Percentiles rank a stretch among this genome's conserved stretches.
Conservation (phyloP, 352 stramenopile genomes). For the Globisporangium paroecandrum region DNA sequence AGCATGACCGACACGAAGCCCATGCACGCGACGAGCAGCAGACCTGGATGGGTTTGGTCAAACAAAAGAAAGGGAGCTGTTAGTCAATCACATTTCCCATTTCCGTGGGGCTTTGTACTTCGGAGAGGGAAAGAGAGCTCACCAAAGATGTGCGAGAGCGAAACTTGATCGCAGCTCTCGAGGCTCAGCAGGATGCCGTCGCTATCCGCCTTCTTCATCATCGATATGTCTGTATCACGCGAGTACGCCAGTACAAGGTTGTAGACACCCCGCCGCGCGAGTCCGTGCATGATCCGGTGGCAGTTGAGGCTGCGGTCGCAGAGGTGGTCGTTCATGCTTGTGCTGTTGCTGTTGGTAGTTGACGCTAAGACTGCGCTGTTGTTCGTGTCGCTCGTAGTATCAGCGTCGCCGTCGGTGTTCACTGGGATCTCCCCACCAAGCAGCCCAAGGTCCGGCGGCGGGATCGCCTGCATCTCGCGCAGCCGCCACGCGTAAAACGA, state of each 20-base stretch:
- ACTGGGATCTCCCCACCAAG: background rate
- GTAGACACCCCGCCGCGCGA: constrained; percentile 37
- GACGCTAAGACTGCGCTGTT: background rate
- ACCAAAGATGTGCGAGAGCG: constrained; percentile 39
- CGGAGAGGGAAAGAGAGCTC: background rate
- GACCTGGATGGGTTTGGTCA: constrained; percentile 16
- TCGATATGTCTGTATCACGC: background rate
- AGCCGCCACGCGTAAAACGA: constrained; percentile 17
- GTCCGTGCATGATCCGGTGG: constrained; percentile 28
- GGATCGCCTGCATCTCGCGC: constrained; percentile 18
- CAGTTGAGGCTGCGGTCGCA: constrained; percentile 33
- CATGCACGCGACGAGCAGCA: constrained; percentile 37
- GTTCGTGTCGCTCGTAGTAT: background rate
- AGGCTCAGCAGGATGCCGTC: constrained; percentile 26
- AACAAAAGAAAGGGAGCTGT: background rate
- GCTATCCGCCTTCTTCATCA: constrained; percentile 5
- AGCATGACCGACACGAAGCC: constrained; percentile 42
- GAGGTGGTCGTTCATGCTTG: constrained; percentile 14
- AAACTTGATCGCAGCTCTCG: constrained; percentile 40
- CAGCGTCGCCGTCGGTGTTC: background rate
- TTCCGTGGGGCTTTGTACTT: no score
- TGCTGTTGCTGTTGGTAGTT: background rate
- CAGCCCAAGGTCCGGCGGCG: constrained; percentile 7
- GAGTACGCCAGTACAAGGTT: constrained; percentile 42
- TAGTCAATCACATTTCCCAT: background rate